phyloP scores from a whole-genome alignment of 257 asterid genomes.

The Nyctanthes arbortristis region DNA sequence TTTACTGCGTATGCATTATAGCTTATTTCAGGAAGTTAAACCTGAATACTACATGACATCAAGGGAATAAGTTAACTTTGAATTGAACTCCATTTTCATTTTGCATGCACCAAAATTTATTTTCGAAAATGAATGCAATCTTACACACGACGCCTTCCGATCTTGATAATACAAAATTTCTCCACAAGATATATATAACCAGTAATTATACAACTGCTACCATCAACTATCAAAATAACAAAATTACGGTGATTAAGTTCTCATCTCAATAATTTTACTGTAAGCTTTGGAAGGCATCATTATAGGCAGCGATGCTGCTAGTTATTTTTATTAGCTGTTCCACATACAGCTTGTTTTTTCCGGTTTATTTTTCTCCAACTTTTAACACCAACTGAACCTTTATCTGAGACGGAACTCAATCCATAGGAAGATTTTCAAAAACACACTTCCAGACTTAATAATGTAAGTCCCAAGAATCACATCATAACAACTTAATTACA shows the following conservation, averaged over 20 bases:
- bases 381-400: background rate
- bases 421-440: background rate
- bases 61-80: background rate
- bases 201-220: background rate
- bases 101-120: background rate
- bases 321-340: background rate
- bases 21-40: background rate
- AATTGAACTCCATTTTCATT: background rate
- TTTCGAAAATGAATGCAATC: background rate
- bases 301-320: background rate
- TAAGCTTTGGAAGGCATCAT: background rate
- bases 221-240: background rate
- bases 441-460: no score
- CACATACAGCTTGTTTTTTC: conserved; percentile 7
- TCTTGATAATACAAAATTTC: background rate
- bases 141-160: background rate
- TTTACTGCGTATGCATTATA: no score
- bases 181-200: background rate
- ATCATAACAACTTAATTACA: background rate
- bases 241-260: background rate
- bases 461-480: background rate
- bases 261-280: background rate
- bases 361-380: background rate
- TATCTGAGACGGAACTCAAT: background rate
- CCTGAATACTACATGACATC: background rate